These are phyloP conservation scores for Diaporthe ilicicola DNA, from an alignment of 2,329 filamentous ascomycete genomes.

Conservation along the genomic window DNA sequence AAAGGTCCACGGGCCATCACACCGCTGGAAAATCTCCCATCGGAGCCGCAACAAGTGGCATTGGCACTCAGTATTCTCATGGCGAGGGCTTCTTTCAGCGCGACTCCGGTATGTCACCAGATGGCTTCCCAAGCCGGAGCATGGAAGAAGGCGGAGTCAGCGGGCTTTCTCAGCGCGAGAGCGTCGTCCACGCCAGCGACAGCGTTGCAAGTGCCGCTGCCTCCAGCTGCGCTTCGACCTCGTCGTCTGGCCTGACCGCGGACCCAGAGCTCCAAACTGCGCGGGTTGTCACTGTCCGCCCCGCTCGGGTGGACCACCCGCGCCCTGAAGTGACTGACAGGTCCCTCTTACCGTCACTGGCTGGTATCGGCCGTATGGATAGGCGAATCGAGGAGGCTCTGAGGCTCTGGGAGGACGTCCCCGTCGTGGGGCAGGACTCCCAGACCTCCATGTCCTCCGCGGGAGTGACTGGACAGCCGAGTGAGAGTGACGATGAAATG, in stretches of 20 bases:
- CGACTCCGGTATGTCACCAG: neutral
- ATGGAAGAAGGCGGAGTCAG: neutral
- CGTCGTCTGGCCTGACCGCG: neutral
- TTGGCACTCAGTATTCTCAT: rapidly evolving
- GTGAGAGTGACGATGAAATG: neutral
- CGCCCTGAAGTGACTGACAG: neutral
- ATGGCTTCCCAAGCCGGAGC: neutral
- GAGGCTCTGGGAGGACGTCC: neutral
- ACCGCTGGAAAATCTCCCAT: rapidly evolving
- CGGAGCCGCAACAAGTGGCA: neutral
- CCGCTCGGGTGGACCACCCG: neutral
- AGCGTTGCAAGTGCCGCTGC: neutral
- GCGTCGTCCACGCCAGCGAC: neutral
- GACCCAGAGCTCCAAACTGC: neutral
- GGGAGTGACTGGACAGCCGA: neutral
- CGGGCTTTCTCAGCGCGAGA: neutral
- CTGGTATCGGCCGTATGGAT: neutral
- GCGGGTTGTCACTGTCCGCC: neutral
- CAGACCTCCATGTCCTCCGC: neutral
- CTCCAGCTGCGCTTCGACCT: neutral
- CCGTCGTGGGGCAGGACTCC: neutral
- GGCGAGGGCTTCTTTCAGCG: neutral
- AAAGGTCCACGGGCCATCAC: no score
- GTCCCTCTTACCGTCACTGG: neutral
- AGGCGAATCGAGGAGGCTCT: neutral